Conservation (phyloP, 352 stramenopile species). For the Phytophthora cajani region DNA sequence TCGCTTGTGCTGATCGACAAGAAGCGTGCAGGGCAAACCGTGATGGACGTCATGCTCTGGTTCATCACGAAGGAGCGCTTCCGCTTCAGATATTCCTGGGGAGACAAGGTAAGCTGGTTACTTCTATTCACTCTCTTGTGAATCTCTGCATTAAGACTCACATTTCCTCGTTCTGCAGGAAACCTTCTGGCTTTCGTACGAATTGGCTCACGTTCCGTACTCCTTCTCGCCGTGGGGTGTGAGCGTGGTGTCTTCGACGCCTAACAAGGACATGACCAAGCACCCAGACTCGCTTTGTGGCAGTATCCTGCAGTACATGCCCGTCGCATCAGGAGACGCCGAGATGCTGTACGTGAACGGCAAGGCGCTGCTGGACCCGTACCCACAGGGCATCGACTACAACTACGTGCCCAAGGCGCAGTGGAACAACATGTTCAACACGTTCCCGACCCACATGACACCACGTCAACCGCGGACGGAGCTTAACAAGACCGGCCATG, state of each 20-base stretch:
- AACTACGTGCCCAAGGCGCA: constrained; percentile 38
- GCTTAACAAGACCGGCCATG: constrained; percentile 17
- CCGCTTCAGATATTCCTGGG: constrained; percentile 35
- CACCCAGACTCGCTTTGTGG: constrained; percentile 55
- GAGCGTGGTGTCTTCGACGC: constrained; percentile 42
- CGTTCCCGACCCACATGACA: constrained; percentile 45
- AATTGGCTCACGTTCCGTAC: constrained; percentile 43
- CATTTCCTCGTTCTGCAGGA: neutral
- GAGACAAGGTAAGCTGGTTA: constrained; percentile 18
- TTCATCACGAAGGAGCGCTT: constrained; percentile 44
- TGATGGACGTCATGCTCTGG: constrained; percentile 41
- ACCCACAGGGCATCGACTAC: constrained; percentile 36
- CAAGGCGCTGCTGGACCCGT: constrained; percentile 31
- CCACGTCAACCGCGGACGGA: constrained; percentile 26
- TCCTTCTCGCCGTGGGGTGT: constrained; percentile 52
- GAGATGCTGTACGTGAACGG: constrained; percentile 40
- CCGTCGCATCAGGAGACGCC: constrained; percentile 5
- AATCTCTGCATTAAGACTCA: neutral
- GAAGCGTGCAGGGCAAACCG: constrained; percentile 33
- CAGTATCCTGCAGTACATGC: constrained; percentile 33
- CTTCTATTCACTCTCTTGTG: neutral
- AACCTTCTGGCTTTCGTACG: constrained; percentile 42
- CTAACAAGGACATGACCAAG: constrained; percentile 44
- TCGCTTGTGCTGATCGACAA: constrained; percentile 48
- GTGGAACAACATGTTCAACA: constrained; percentile 51